phyloP scores from a whole-genome alignment of 2,329 filamentous ascomycete species.

The Cladosporium austrohemisphaericum region DNA sequence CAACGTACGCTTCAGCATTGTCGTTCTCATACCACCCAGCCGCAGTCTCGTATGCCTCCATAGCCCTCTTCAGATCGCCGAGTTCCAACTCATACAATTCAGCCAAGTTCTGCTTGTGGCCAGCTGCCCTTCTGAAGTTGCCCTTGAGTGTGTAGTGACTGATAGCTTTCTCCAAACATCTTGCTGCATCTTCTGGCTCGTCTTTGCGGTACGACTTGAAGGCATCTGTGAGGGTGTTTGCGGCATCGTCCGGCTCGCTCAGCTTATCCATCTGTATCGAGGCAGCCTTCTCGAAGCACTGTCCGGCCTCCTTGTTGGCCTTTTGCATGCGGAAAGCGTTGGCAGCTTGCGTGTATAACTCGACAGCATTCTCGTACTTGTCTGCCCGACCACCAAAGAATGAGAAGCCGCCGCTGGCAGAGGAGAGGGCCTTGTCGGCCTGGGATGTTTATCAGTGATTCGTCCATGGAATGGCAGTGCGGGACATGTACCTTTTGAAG shows the following conservation, averaged over 20 bases:
- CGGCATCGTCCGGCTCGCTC: slow-evolving; percentile 88
- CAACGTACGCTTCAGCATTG: slow-evolving; percentile 71
- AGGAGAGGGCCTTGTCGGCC: slow-evolving; percentile 79
- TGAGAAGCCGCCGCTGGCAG: slow-evolving; percentile 77
- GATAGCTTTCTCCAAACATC: slow-evolving; percentile 76
- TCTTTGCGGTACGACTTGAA: slow-evolving; percentile 93
- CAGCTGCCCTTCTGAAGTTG: slow-evolving; percentile 85
- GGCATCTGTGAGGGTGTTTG: slow-evolving; percentile 81
- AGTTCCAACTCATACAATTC: slow-evolving; percentile 82
- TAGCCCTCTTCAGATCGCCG: slow-evolving; percentile 71
- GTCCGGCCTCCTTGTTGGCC: slow-evolving; percentile 78
- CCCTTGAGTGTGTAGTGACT: slow-evolving; percentile 83
- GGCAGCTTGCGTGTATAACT: slow-evolving; percentile 81
- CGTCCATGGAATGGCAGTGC: slow-evolving; percentile 15
- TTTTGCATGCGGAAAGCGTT: slow-evolving; percentile 90
- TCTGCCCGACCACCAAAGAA: slow-evolving; percentile 84
- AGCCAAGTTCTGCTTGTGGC: slow-evolving; percentile 82
- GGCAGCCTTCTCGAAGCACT: slow-evolving; percentile 82
- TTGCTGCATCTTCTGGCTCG: slow-evolving; percentile 75
- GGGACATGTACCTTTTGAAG: slow-evolving; percentile 64
- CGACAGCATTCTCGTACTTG: slow-evolving; percentile 85
- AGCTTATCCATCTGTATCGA: slow-evolving; percentile 73
- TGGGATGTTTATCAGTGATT: slow-evolving; percentile 37
- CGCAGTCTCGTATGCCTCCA: slow-evolving; percentile 79
- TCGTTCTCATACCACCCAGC: slow-evolving; percentile 87